Evolutionary conservation across 1,139 yeast species (phyloP), one percentile per base, ranked within the genome.

Genomic region (Geotrichum restrictum): DNA sequence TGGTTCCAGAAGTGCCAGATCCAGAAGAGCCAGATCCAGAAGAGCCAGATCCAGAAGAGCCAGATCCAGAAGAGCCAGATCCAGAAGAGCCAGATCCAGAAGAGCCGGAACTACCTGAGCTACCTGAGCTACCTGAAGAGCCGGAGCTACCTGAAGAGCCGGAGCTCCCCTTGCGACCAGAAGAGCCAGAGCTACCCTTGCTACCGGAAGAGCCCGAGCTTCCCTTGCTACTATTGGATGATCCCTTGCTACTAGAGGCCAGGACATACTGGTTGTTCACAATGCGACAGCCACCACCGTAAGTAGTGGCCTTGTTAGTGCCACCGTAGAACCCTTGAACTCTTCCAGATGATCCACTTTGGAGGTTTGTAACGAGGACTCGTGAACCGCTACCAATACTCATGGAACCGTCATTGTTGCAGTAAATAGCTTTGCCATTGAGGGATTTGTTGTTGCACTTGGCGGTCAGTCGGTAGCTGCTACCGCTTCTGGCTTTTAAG

Each of bases 401-500:
- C 14, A 44, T 24, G 3, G 47, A 33, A 6, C 40, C 47, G 32
- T 44, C 47, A 21, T 7, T 13, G 31, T 13, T 18, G 24, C 29
- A 21, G 32, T 33, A 44, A 33, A 44, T 29, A 6, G 19, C 6
- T n/a, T 19, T 44, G 16, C 47, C 47, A 18, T 27, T 44, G 18
- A 33, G 31, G 3, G 31, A 10, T n/a, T 24, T 10, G 22, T 44
- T 32, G 13, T n/a, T 44, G 24, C 32, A 33, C 7, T 19, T 27
- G 18, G 47, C 39, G 18, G 33, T n/a, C 31, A 44, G 11, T 11
- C 29, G 31, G 47, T 33, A 44, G 29, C 13, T n/a, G 32, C 2
- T 13, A 16, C n/a, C n/a, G 29, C 32, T 43, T 38, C 32, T 43
- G 24, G 22, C 24, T 6, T 16, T 14, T 3, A 29, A 31, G 10